These are phyloP conservation scores for Fusarium proliferatum DNA, from an alignment of 2,329 filamentous ascomycete genomes.

Conservation along the genomic window DNA sequence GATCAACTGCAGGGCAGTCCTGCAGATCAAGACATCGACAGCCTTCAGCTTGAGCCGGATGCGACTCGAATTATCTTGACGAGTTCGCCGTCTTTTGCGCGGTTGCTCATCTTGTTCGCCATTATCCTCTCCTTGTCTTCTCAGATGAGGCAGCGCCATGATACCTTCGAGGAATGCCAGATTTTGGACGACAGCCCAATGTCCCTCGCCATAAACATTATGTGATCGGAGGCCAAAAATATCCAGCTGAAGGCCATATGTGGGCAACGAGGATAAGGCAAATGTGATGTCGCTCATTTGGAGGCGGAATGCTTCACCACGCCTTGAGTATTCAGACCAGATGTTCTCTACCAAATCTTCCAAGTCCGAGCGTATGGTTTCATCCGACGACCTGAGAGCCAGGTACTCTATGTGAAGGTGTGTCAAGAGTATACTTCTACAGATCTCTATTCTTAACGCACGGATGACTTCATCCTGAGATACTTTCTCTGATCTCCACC, in stretches of 20 bases:
- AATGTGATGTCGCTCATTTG: conserved; percentile 82
- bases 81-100: conserved; percentile 63
- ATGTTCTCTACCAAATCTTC: conserved; percentile 76
- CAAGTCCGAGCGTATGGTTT: conserved; percentile 59
- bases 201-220: conserved; percentile 65
- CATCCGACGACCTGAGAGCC: conserved; percentile 55
- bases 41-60: conserved; percentile 62
- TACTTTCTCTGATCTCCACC: conserved; percentile 80
- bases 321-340: conserved; percentile 80
- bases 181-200: conserved; percentile 70
- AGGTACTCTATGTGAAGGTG: conserved; percentile 72
- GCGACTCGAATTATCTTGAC: conserved; percentile 54
- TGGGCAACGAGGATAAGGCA: conserved; percentile 55
- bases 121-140: conserved; percentile 40
- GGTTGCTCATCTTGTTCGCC: conserved; percentile 57
- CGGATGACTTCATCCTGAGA: conserved; percentile 70
- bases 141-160: conserved; percentile 48
- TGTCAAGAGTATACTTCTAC: conserved; percentile 76
- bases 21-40: conserved; percentile 55
- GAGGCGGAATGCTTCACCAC: conserved; percentile 76
- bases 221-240: conserved; percentile 66
- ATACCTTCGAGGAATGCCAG: conserved; percentile 68
- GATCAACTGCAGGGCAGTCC: conserved; percentile 67
- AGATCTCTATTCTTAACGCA: conserved; percentile 79
- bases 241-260: conserved; percentile 59